A percentile compares a stretch with the other conserved stretches of the same genome.
Conservation (phyloP, 345 rosid genomes). For the Aurinia saxatilis region DNA sequence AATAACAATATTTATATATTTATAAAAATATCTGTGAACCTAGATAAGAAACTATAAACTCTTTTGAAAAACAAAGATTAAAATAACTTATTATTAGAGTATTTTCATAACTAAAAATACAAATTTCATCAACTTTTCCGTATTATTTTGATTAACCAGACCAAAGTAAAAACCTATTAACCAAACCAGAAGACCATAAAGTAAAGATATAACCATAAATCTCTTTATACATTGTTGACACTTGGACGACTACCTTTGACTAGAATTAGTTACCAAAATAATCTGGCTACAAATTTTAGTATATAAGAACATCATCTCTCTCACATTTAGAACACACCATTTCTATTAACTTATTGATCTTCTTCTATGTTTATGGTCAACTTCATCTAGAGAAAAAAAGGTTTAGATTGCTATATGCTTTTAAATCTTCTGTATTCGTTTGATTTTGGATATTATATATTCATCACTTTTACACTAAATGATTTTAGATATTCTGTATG, state of each 20-base stretch:
- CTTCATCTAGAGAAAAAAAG: not conserved
- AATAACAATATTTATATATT: not conserved
- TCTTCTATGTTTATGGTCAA: not conserved
- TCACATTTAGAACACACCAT: not conserved
- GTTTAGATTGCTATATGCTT: not conserved
- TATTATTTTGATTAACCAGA: not conserved
- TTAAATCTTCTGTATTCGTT: not conserved
- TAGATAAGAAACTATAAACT: too few species aligned
- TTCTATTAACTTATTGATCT: too few species aligned
- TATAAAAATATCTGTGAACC: too few species aligned
- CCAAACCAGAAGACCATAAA: not conserved
- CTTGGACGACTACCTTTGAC: conserved; percentile 15
- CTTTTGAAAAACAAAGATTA: too few species aligned
- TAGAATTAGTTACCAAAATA: not conserved
- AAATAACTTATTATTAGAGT: too few species aligned
- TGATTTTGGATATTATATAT: not conserved
- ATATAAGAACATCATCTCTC: not conserved
- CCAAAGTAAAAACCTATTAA: not conserved
- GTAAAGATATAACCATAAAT: not conserved
- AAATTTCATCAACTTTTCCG: not conserved
- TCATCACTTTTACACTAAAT: not conserved
- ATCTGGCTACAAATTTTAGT: not conserved
- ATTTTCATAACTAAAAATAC: too few species aligned
- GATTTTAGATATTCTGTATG: too few species aligned
- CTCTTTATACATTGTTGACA: not conserved